Base-by-base conservation (phyloP, 257 asterid genomes). In the Datura wrightii region DNA sequence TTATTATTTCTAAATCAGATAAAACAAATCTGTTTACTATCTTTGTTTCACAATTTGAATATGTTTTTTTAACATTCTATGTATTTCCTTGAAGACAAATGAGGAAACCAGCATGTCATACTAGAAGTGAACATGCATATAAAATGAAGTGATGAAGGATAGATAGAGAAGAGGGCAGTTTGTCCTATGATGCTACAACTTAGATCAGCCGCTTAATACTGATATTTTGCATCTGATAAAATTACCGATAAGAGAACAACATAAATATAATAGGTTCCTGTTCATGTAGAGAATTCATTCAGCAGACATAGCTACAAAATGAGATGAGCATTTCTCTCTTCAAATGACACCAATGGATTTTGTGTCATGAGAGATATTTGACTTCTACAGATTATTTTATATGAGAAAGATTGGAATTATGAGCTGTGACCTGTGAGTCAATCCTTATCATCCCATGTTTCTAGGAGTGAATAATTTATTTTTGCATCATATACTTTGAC, bases 351-450 rank as follows among this genome's bases (percentile, higher is more conserved):
- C 56, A 44, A 72, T n/a, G 41, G 24, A 50, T 48, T 6, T 13
- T 50, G 48, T 52, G 14, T 76, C 62, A 1, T 13, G 48, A 31
- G 31, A 76, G 82, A 34, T 50, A 4, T 78, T 52, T 78, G 63
- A 78, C 44, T 34, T 50, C 31, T 31, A 52, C 48, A 31, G 63
- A 54, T 78, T 78, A 34, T 78, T 50, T 78, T 50, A 41, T 48
- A 74, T 50, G 60, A 24, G 60, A 24, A 74, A 74, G n/a, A 48
- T 74, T 74, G 24, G 42, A 24, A 24, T 48, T 74, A 50, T 74
- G 81, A 48, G 42, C 80, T 48, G 7, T 74, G 60, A 74, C 44
- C 81, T 48, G 44, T 24, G 81, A 74, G 60, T 6, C 60, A 24
- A 24, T 52, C 24, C 19, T 13, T 74, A 11, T 15, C 24, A 48